Conservation (phyloP, 148 eudicot genomes). For the Cornus suecica region DNA sequence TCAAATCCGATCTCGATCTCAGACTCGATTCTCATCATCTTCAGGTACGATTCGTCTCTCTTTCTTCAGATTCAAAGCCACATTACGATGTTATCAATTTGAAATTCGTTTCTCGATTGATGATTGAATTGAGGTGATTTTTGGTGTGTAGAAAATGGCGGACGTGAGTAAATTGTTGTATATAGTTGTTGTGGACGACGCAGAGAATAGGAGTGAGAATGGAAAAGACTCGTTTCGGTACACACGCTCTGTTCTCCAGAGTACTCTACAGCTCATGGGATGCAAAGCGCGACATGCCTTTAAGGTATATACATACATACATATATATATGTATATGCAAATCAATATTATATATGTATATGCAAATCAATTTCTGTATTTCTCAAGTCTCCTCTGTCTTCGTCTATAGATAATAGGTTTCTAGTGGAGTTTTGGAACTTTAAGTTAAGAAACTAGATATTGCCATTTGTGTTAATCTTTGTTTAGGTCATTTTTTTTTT, state of each 20-base stretch:
- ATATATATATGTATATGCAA: background rate
- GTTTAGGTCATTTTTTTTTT: background rate
- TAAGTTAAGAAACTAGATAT: background rate
- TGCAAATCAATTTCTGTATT: too few relatives aligned
- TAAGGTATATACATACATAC: too few relatives aligned
- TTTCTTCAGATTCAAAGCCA: background rate
- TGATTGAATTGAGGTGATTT: background rate
- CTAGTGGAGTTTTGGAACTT: background rate
- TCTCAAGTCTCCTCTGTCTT: too few relatives aligned
- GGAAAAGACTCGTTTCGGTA: conserved; percentile 66
- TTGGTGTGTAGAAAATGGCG: conserved; percentile 45
- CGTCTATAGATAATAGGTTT: too few relatives aligned
- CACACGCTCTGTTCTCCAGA: conserved; percentile 85
- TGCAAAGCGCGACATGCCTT: conserved; percentile 98
- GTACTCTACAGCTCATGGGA: conserved; percentile 95
- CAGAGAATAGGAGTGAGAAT: conserved; percentile 29
- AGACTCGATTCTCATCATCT: conserved; percentile 1
- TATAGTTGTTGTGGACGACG: conserved; percentile 72
- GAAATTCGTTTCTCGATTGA: background rate
- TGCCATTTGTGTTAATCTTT: background rate
- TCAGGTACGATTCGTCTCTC: background rate
- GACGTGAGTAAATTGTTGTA: conserved; percentile 72
- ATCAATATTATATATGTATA: too few relatives aligned
- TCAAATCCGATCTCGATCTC: background rate
- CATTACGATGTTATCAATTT: background rate